Conservation (phyloP, 768 basidiomycete species). For the Podaxis sp. region DNA sequence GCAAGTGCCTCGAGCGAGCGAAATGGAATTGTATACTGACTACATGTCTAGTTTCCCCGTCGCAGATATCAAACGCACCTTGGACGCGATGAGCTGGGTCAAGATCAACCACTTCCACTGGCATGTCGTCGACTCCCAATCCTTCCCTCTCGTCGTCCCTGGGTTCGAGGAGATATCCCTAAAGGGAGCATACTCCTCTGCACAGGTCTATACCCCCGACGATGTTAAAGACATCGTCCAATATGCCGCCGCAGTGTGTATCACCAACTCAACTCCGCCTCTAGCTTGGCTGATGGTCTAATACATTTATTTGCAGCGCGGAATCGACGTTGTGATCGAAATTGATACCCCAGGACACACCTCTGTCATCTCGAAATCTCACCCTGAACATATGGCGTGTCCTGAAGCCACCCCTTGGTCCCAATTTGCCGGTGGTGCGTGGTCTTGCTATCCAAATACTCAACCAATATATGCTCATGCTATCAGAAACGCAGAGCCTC, state of each 20-base stretch:
- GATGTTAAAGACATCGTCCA: slow-evolving; percentile 60
- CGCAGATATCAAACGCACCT: slow-evolving; percentile 60
- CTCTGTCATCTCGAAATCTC: slow-evolving; percentile 55
- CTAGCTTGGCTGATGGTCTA: neutral
- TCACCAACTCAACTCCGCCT: slow-evolving; percentile 30
- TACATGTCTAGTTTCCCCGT: slow-evolving; percentile 52
- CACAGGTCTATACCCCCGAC: slow-evolving; percentile 48
- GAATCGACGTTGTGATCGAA: slow-evolving; percentile 77
- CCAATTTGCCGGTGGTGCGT: slow-evolving; percentile 45
- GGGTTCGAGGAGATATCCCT: slow-evolving; percentile 60
- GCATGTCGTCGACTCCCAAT: slow-evolving; percentile 81
- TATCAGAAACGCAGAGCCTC: slow-evolving; percentile 53
- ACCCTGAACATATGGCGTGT: slow-evolving; percentile 80
- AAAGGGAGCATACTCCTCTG: slow-evolving; percentile 66
- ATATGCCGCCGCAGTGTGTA: slow-evolving; percentile 65
- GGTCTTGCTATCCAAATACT: too few relatives aligned
- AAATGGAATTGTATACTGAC: neutral
- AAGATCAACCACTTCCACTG: slow-evolving; percentile 82
- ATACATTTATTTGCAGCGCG: slow-evolving; percentile 40
- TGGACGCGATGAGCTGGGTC: slow-evolving; percentile 77
- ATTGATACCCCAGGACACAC: slow-evolving; percentile 88
- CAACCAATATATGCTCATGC: neutral
- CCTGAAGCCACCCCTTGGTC: slow-evolving; percentile 54
- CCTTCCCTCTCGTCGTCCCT: slow-evolving; percentile 67
- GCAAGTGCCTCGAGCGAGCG: slow-evolving; percentile 35